Evolutionary conservation across 306 rosid genomes (phyloP), one percentile per base, ranked within the genome.

Genomic region (Prunus kanzakura): DNA sequence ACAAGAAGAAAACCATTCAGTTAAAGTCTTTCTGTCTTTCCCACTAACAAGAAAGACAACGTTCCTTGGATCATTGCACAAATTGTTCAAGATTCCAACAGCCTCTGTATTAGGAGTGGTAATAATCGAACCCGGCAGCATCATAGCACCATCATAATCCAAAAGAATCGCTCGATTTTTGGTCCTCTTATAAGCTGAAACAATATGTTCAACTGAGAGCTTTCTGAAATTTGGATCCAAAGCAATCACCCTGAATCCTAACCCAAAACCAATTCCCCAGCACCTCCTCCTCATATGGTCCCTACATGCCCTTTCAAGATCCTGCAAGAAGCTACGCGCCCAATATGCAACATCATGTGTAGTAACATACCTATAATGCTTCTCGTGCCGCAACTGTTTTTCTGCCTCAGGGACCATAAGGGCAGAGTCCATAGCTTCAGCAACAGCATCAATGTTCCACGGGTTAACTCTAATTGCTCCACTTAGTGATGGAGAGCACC

Each of bases 231-330:
- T 91, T 3, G 98, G 96, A 82, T 90, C 98, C 84, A 93, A 83
- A 5, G 96, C 96, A 19, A 93, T 88, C 9, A 93, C 98, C 72
- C 98, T 84, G 72, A 93, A 93, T 15, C 98, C 98, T 75, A 93
- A 85, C 64, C 98, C 96, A 67, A 93, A 93, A 68, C 96, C 96
- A 67, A 93, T 93, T 7, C 98, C 98, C 98, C 98, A 93, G 78
- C 96, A 93, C 78, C 98, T 84, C 78, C 96, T 88, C 85, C 91
- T 82, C 45, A 86, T 66, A 79, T 93, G 98, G 79, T 93, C 98
- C 71, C 87, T 83, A 30, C 98, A 93, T 3, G 98, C 90, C 85
- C 98, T 84, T 67, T 88, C 96, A 46, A 93, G 85, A 84, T 93
- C 98, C 86, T 89, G 98, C 82, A 86, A 78, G 84, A 93, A 93